Base-by-base conservation (phyloP, 257 asterid genomes). In the Catharanthus roseus region DNA sequence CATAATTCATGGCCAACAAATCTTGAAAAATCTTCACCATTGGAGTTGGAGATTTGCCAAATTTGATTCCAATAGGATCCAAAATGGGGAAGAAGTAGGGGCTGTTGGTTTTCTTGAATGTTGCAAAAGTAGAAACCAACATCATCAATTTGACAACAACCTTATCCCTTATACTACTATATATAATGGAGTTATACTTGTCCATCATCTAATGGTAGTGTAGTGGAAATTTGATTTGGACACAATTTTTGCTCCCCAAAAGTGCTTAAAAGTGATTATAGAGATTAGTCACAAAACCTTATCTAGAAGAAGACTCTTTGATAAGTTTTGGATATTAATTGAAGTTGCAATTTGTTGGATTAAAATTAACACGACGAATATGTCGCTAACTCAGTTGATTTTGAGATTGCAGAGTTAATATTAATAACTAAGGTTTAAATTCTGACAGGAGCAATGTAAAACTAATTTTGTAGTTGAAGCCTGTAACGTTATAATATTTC, bases 1-100 rank as follows among this genome's bases (percentile, higher is more conserved):
- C 66, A 62, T 19, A 18, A 10, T 34, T 19, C 47, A 62, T 7
- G 45, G 45, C 16, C 47, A 34, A 34, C 47, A 34, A 62, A 62
- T 62, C 47, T 62, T 62, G 67, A 21, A 62, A 62, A 9, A 34
- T 61, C 67, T 61, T 61, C 36, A 61, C 67, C 45, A 34, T 61
- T 61, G 44, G 13, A 61, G 3, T 61, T 18, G 67, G 45, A 34
- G 19, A 7, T 19, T 36, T 34, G 26, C 47, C 47, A 34, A 42
- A 62, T 15, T 36, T 62, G 67, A 34, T 36, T 62, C 28, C 11
- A 34, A 34, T 3, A 38, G 26, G 21, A 34, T 62, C 45, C 67
- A 62, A 62, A 62, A 61, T 13, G 45, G n/a, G 13, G 18, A 34
- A 33, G 34, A n/a, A 33, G 34, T 10, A 21, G 19, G 18, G 67